Conservation (phyloP, 805 yeast species). For the Metschnikowia sp. region DNA sequence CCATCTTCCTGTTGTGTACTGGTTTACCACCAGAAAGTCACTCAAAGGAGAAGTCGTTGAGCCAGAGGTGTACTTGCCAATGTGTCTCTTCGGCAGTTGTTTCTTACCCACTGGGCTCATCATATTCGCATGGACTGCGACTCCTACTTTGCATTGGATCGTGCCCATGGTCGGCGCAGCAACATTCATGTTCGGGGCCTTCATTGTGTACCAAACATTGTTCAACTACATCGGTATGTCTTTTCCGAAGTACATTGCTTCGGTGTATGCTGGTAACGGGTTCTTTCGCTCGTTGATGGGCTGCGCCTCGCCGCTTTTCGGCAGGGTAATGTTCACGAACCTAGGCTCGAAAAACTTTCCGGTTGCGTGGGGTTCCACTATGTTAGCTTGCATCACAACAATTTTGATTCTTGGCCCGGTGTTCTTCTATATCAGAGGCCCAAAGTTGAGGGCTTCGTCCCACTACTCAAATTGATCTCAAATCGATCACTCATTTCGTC, state of each 20-base stretch:
- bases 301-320: slow-evolving; percentile 15
- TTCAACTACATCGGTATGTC: slow-evolving; percentile 14
- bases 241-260: slow-evolving; percentile 10
- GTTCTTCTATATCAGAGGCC: slow-evolving; percentile 42
- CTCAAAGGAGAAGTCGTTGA: not conserved
- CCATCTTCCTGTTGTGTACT: slow-evolving; percentile 9
- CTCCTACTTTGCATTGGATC: slow-evolving; percentile 12
- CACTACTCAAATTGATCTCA: slow-evolving; percentile 24
- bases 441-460: slow-evolving; percentile 43
- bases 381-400: slow-evolving; percentile 5
- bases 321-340: slow-evolving; percentile 10
- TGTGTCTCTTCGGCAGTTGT: slow-evolving; percentile 10
- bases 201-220: slow-evolving; percentile 14
- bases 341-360: slow-evolving; percentile 6
- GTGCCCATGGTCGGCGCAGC: slow-evolving; percentile 13
- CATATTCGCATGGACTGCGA: slow-evolving; percentile 13
- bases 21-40: slow-evolving; percentile 1
- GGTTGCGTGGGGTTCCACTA: slow-evolving; percentile 13
- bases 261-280: slow-evolving; percentile 13
- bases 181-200: slow-evolving; percentile 9
- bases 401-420: slow-evolving; percentile 48
- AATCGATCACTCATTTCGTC: not conserved
- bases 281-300: slow-evolving; percentile 13
- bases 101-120: slow-evolving; percentile 11
- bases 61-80: slow-evolving; percentile 12